Conservation (phyloP, 768 basidiomycete species). For the Thelephora ganbajun region DNA sequence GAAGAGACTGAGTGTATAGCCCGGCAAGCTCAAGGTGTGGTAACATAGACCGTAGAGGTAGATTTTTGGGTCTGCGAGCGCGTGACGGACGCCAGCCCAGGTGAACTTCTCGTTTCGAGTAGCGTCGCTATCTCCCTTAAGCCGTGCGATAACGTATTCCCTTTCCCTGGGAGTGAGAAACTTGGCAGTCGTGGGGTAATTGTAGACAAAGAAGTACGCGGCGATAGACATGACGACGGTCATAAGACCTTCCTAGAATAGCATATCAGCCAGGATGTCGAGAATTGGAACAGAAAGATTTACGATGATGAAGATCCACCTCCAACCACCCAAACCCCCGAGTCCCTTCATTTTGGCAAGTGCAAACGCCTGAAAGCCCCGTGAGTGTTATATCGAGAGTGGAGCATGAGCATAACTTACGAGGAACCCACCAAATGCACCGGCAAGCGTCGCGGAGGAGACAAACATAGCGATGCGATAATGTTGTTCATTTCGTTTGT, state of each 20-base stretch:
- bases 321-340: constrained; percentile 14
- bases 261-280: not conserved
- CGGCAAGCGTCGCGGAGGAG: constrained; percentile 16
- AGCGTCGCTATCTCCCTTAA: constrained; percentile 22
- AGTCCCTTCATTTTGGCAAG: constrained; percentile 18
- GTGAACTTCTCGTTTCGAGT: constrained; percentile 21
- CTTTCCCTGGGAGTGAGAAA: constrained; percentile 32
- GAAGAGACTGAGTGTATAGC: constrained; percentile 38
- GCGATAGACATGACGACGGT: constrained; percentile 24
- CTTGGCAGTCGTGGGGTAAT: constrained; percentile 32
- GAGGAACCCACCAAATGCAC: constrained; percentile 13
- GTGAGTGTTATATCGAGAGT: not conserved
- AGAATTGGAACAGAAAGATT: not conserved
- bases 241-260: constrained; percentile 22
- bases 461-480: constrained; percentile 18
- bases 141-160: constrained; percentile 22
- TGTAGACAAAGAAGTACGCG: constrained; percentile 24
- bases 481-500: constrained; percentile 19
- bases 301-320: constrained; percentile 26
- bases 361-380: constrained; percentile 11
- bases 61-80: constrained; percentile 22
- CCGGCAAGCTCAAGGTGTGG: constrained; percentile 29
- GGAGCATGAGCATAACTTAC: constrained; percentile 5
- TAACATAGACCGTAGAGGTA: constrained; percentile 27
- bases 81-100: constrained; percentile 23